Evolutionary conservation across 257 asterid species (phyloP).

Genomic region (Jacaranda copaia): DNA sequence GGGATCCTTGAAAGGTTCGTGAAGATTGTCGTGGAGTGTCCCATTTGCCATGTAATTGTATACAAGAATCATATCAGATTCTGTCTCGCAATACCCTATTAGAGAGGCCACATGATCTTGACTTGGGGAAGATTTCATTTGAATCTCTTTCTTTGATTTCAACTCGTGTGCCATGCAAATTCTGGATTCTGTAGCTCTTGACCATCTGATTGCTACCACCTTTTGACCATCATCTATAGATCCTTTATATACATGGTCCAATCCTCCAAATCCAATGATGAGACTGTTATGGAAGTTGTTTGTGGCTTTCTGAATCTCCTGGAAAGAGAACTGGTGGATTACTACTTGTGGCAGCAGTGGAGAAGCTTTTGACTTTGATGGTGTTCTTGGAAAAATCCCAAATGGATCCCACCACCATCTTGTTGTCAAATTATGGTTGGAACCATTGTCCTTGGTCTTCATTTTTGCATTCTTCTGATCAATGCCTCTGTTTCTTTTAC

Average conservation of each 20-base stretch:
- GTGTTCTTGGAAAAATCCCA: slow-evolving; percentile 53
- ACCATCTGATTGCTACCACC: slow-evolving; percentile 58
- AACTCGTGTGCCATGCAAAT: slow-evolving; percentile 55
- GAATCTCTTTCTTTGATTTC: slow-evolving; percentile 54
- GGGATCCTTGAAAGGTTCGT: slow-evolving; percentile 57
- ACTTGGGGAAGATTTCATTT: slow-evolving; percentile 40
- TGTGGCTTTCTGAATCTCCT: slow-evolving; percentile 64
- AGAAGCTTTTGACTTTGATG: slow-evolving; percentile 52
- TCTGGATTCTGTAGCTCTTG: slow-evolving; percentile 52
- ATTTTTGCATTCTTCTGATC: slow-evolving; percentile 40
- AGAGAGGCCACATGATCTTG: slow-evolving; percentile 54
- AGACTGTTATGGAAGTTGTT: slow-evolving; percentile 57
- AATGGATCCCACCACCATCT: slow-evolving; percentile 67
- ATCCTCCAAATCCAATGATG: slow-evolving; percentile 59
- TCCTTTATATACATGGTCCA: slow-evolving; percentile 57
- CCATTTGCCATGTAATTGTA: slow-evolving; percentile 60
- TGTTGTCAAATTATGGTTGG: slow-evolving; percentile 27
- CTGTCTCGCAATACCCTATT: slow-evolving; percentile 60
- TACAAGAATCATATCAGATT: slow-evolving; percentile 57
- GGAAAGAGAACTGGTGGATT: slow-evolving; percentile 51
- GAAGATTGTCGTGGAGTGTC: slow-evolving; percentile 67
- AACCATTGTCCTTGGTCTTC: slow-evolving; percentile 45
- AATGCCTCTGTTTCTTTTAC: slow-evolving; percentile 39
- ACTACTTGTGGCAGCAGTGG: slow-evolving; percentile 36
- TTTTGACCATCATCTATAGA: slow-evolving; percentile 46